Base-by-base conservation (phyloP, 345 rosid species). In the Limnanthes douglasii region DNA sequence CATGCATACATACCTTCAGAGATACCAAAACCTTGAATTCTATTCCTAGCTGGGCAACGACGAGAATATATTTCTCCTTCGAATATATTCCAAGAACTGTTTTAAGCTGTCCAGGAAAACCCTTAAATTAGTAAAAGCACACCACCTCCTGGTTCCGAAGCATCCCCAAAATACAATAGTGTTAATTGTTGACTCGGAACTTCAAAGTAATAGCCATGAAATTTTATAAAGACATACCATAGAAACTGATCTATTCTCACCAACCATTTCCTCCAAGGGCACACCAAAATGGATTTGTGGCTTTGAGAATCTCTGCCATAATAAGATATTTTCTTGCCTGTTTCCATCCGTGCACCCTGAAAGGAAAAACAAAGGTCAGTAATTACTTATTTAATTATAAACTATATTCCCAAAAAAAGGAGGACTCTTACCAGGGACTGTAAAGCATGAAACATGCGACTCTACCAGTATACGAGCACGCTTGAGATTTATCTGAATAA, bases 291-390 rank as follows among this genome's bases (percentile, higher is more conserved):
- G 52, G 31, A 83, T 76, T 37, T 61, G 60, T 17, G 98, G 98
- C 56, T 68, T 83, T 66, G 56, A 50, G 63, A 90, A 83, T 60
- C 66, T 68, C 51, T 72, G 71, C 95, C 84, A 83, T 18, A 59
- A 33, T 34, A 90, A 65, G 35, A 90, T 77, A 40, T 72, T 72
- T 68, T 88, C 95, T 39, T 61, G 64, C 45, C 47, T 60, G 50
- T 90, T 90, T 66, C 98, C 77, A 22, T 72, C 94, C 34, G 47
- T 68, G 59, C 51, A 72, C 65, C 92, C 95, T 88, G 68, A 34
- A 34, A 37, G 22, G 34, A 15, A 7, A 41, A n/a, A 33, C n/a
- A n/a, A 6, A 50, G 18, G 38, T 49, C 15, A 31, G 25, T 25
- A 21, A 28, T 32, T 23, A 21, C 23, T 23, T 36, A 3, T 21